A percentile compares a stretch with the other conserved stretches of the same genome.
Conservation (phyloP, 2,329 filamentous ascomycete genomes). For the Grosmannia penicillata region DNA sequence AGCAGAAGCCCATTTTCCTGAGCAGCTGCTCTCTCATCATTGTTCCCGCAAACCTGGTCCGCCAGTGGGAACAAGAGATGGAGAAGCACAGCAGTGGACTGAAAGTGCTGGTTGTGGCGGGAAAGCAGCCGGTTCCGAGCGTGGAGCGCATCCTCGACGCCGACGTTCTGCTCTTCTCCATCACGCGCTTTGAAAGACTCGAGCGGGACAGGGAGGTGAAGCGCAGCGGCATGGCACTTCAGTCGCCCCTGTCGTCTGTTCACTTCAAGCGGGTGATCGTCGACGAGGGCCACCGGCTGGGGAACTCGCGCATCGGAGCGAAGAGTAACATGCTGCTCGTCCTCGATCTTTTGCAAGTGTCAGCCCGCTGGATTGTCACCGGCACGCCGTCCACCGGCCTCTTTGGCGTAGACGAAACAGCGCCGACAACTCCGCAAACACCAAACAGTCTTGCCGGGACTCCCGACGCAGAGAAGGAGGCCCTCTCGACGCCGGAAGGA, state of each 20-base stretch:
- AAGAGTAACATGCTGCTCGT: conserved; percentile 40
- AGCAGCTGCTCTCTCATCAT: conserved; percentile 62
- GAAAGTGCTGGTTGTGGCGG: conserved; percentile 47
- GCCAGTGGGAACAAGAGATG: conserved; percentile 76
- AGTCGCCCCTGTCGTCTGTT: conserved; percentile 48
- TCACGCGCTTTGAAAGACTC: conserved; percentile 53
- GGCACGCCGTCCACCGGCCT: conserved; percentile 79
- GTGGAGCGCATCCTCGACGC: conserved; percentile 44
- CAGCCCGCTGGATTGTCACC: conserved; percentile 76
- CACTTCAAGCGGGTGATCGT: conserved; percentile 84
- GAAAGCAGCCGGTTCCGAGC: conserved; percentile 38
- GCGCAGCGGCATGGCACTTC: conserved; percentile 15
- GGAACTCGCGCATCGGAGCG: conserved; percentile 40
- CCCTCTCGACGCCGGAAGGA: not conserved
- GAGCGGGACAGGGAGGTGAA: conserved; percentile 28
- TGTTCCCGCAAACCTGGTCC: conserved; percentile 67
- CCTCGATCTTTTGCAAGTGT: conserved; percentile 41
- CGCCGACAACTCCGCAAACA: not conserved
- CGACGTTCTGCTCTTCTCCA: conserved; percentile 68
- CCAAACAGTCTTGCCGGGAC: not conserved
- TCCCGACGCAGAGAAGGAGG: not conserved
- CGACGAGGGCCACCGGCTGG: conserved; percentile 81
- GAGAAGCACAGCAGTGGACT: conserved; percentile 58
- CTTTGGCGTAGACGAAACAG: conserved; percentile 53
- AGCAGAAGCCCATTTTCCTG: conserved; percentile 40